Evolutionary conservation across 164 flowering plant species (phyloP), one percentile per base, ranked within the genome.

Genomic region (Protea cynaroides): DNA sequence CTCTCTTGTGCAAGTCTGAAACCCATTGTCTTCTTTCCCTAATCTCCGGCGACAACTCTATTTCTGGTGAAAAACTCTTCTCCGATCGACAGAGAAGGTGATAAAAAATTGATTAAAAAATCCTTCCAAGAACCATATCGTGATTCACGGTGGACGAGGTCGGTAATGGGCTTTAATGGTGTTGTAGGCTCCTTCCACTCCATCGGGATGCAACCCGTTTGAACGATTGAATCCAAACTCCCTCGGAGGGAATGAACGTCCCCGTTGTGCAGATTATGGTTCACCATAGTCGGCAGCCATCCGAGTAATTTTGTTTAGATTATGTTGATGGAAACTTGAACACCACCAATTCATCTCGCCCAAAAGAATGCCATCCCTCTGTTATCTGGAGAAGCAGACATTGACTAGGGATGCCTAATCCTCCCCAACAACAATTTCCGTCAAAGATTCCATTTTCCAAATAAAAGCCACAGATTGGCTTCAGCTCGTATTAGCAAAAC

Each of bases 121-220:
- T n/a, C n/a, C n/a, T n/a, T n/a, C n/a, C n/a, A n/a, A n/a, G n/a
- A n/a, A n/a, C n/a, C n/a, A n/a, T n/a, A n/a, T n/a, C n/a, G n/a
- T n/a, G n/a, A n/a, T n/a, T n/a, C n/a, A n/a, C n/a, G n/a, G n/a
- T n/a, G n/a, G n/a, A n/a, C n/a, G n/a, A n/a, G n/a, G n/a, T n/a
- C n/a, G n/a, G n/a, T n/a, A n/a, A n/a, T n/a, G n/a, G n/a, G n/a
- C n/a, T n/a, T n/a, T n/a, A n/a, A n/a, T n/a, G n/a, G n/a, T n/a
- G n/a, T n/a, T n/a, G n/a, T n/a, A n/a, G n/a, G n/a, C 63, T 53
- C 53, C 17, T 23, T 40, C 12, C 24, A 21, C 38, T 63, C 67
- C 72, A 63, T 58, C 44, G 15, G 59, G 58, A 58, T 51, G 9
- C 67, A 64, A 51, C 38, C 24, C 38, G 24, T 46, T 40, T 52